phyloP scores from a whole-genome alignment of 495 filamentous ascomycete species.

The Talaromyces ruber region DNA sequence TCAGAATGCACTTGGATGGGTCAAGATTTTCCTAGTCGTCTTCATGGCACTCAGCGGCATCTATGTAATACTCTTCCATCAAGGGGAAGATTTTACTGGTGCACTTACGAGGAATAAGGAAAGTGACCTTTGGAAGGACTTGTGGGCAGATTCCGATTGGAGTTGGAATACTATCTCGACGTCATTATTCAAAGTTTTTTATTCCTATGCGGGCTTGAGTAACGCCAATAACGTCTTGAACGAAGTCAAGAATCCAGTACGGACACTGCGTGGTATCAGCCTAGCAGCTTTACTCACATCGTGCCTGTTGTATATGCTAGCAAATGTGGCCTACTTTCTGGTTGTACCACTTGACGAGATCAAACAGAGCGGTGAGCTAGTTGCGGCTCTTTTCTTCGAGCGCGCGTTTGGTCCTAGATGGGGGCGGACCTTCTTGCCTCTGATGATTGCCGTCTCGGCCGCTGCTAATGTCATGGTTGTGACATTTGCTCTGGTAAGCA shows the following conservation, averaged over 20 bases:
- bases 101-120: not conserved
- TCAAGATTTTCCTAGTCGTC: slow-evolving; percentile 38
- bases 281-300: slow-evolving; percentile 53
- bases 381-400: slow-evolving; percentile 62
- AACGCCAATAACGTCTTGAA: slow-evolving; percentile 73
- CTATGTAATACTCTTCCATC: slow-evolving; percentile 28
- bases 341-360: slow-evolving; percentile 62
- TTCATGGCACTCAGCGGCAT: slow-evolving; percentile 36
- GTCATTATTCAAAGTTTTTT: slow-evolving; percentile 64
- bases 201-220: slow-evolving; percentile 58
- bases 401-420: slow-evolving; percentile 51
- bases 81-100: not conserved
- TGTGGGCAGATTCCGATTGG: slow-evolving; percentile 39
- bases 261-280: slow-evolving; percentile 56
- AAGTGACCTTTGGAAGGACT: slow-evolving; percentile 18
- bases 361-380: slow-evolving; percentile 55
- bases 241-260: slow-evolving; percentile 62
- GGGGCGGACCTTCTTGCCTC: slow-evolving; percentile 49
- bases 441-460: slow-evolving; percentile 58
- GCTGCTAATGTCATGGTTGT: slow-evolving; percentile 74
- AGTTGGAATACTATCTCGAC: slow-evolving; percentile 47
- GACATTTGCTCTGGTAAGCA: slow-evolving; percentile 52
- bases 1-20: slow-evolving; percentile 38
- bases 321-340: slow-evolving; percentile 64
- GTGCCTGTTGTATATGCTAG: slow-evolving; percentile 54